Evolutionary conservation across 495 filamentous ascomycete species (phyloP), one percentile per base, ranked within the genome.

Genomic region (Penicillium maclennaniae): DNA sequence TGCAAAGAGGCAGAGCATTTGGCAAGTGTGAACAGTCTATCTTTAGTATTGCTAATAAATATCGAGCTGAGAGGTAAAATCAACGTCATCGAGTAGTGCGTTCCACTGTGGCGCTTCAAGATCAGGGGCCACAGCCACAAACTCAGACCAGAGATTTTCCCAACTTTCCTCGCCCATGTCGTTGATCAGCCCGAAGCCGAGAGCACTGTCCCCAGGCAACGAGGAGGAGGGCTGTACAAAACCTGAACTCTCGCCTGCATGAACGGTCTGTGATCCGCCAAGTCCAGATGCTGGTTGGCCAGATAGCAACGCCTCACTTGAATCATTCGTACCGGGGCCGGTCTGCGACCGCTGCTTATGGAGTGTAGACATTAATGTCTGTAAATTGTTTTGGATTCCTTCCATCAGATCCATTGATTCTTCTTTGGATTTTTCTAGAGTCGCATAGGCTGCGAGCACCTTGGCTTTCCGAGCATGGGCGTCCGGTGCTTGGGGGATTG

Each of bases 101-200:
- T 59, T 67, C 64, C 64, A 65, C 54, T 67, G 61, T 26, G 56
- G 61, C 7, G 46, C 56, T 36, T 67, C 58, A 20, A 67, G 39
- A 26, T 60, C 56, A 15, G 59, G 61, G 25, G 59, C 64, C 27
- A 67, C 54, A 48, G 59, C 61, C 45, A 60, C 52, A 45, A 67
- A 62, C 9, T 67, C 56, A 3, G 49, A 56, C 61, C 59, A 67
- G 16, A 67, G 40, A 48, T 59, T 56, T 17, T 61, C 53, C 63
- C 63, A 66, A 8, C 49, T 53, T 41, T 60, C 60, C 31, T 62
- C 38, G n/a, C 36, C 51, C 14, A 59, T 39, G 12, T 56, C 52
- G 21, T 56, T 53, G 15, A 46, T 40, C n/a, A 58, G 28, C 27
- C n/a, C 28, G 34, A 44, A 26, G n/a, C 40, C 41, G 15, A 43